Evolutionary conservation across 345 rosid species (phyloP), one percentile per base, ranked within the genome.

Genomic region (Boechera stricta): DNA sequence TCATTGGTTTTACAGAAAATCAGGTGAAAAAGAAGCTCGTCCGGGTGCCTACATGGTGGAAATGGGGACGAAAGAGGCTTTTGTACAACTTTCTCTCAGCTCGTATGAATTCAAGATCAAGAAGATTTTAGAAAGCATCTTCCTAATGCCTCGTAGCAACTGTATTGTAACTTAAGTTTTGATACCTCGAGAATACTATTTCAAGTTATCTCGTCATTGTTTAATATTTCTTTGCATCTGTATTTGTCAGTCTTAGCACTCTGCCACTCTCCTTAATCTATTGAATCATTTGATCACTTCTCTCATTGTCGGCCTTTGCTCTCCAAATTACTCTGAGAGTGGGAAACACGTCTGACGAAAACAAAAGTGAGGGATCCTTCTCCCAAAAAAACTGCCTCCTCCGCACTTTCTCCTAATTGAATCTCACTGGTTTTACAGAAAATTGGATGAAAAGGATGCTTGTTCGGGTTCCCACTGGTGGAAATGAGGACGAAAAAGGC

Each of bases 401-500:
- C 55, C 15, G 9, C 41, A 32, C 52, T 38, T 35, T 61, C 18
- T 48, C 31, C 47, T 70, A 63, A 32, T 33, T 1, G 31, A 45
- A 16, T 35, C 6, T 67, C 16, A 32, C 38, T 48, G 58, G 45
- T 13, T 72, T 65, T 60, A 85, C 87, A 90, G 97, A 78, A 58
- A 86, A 86, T 64, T 86, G 69, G 73, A 35, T 78, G 36, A 85
- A 76, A 73, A 89, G 64, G 88, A 80, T 85, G 72, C 81, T 82
- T 73, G 51, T 70, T 26, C 98, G 24, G 24, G 24, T 21, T 21
- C 24, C 92, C 3, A 26, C 78, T 90, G 87, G 87, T 92, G 94
- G 92, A 90, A 86, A 79, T 87, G 85, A 85, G 97, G 99, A 38
- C 81, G 90, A 71, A 95, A 87, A 81, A 77, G 84, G 79, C 67